phyloP scores from a whole-genome alignment of 495 filamentous ascomycete species.

The Penicillium paxilli region DNA sequence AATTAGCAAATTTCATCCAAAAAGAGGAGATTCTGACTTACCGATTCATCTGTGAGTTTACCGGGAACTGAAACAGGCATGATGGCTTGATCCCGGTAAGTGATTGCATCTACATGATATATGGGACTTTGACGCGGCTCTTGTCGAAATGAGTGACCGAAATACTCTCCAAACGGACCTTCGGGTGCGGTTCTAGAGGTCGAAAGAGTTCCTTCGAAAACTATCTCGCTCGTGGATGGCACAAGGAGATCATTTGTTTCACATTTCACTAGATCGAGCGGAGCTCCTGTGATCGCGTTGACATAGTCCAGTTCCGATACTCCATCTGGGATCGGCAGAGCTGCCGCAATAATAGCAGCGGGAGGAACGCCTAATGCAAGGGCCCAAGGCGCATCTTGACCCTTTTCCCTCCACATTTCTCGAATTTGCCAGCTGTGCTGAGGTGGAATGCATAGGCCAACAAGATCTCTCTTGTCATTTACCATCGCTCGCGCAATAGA shows the following conservation, averaged over 20 bases:
- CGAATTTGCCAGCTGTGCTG: constrained; percentile 36
- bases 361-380: constrained; percentile 37
- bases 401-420: constrained; percentile 37
- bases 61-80: constrained; percentile 32
- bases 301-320: constrained; percentile 35
- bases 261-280: too few species aligned
- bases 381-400: constrained; percentile 38
- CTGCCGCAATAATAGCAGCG: constrained; percentile 35
- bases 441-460: constrained; percentile 26
- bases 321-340: constrained; percentile 37
- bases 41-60: constrained; percentile 27
- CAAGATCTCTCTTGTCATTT: constrained; percentile 26
- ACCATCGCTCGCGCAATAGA: constrained; percentile 42
- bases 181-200: constrained; percentile 31
- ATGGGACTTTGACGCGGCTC: constrained; percentile 24
- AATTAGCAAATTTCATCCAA: too few species aligned
- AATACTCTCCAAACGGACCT: constrained; percentile 38
- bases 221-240: constrained; percentile 38
- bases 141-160: constrained; percentile 31
- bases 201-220: constrained; percentile 36
- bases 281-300: too few species aligned
- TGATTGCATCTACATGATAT: constrained; percentile 38
- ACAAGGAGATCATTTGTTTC: constrained; percentile 38
- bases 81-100: constrained; percentile 32
- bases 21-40: not conserved